phyloP scores from a whole-genome alignment of 176 grass and related monocot species.

The Poa annua region DNA sequence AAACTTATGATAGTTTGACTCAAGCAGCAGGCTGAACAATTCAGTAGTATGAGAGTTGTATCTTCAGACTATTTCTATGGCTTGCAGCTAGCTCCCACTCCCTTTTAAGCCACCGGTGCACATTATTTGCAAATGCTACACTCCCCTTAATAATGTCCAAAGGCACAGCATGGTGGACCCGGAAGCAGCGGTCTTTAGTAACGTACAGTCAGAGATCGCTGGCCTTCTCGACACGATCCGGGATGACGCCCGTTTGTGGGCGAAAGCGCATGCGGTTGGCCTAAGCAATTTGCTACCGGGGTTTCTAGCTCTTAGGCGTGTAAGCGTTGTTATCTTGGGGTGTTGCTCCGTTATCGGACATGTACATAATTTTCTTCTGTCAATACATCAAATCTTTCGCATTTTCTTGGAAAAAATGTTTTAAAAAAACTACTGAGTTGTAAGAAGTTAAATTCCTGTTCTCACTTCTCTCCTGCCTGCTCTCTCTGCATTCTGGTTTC shows the following conservation, averaged over 20 bases:
- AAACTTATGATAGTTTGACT: no score
- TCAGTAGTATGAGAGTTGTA: neutral
- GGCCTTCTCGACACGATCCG: neutral
- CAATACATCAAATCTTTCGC: neutral
- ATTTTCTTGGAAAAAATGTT: neutral
- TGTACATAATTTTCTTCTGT: neutral
- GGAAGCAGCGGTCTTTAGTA: neutral
- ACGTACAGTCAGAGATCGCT: neutral
- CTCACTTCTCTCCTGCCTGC: conserved; percentile 15
- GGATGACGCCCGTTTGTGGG: neutral
- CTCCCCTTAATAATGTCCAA: neutral
- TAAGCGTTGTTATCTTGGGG: neutral
- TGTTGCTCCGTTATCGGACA: neutral
- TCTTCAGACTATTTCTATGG: neutral
- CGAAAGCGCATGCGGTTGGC: neutral
- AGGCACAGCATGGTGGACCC: neutral
- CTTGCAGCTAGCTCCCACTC: neutral
- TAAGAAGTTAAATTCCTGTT: neutral
- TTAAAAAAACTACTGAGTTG: neutral
- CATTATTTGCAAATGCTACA: conserved; percentile 18
- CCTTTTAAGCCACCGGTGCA: neutral
- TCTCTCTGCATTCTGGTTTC: conserved; percentile 13
- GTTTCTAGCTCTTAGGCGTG: neutral
- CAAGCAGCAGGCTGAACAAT: neutral
- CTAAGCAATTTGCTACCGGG: neutral